Evolutionary conservation across 176 grass and related monocot species (phyloP), one percentile per base, ranked within the genome.

Genomic region (Avena sativa): DNA sequence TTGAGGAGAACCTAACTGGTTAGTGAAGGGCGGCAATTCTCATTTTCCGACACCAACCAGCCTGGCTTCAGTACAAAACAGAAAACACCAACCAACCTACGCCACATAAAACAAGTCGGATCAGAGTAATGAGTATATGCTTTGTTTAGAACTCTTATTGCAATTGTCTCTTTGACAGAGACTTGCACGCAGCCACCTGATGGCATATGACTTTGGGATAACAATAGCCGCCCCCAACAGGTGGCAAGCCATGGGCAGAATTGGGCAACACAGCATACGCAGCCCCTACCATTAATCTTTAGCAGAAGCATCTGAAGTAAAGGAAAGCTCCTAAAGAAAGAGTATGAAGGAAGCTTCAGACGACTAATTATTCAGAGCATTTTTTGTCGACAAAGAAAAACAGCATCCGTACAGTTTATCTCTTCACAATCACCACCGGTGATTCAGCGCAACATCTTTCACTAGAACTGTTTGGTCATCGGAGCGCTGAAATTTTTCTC

Each of bases 221-320:
- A 69, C 14, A 40, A 48, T 87, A 91, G 89, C 85, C 25, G 14
- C 85, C 89, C 88, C 55, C 59, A 51, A 49, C 20, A 38, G 58
- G 85, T 11, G 51, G 3, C 13, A 80, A 26, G 74, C 0, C 13
- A 50, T 4, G 49, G 17, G 20, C 48, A 65, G 60, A 76, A 12
- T 2, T 19, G 25, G 1, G n/a, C 20, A 23, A 4, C 40, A 6
- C 12, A 36, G 17, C 56, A 74, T 48, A 17, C 21, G 56, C 80
- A 77, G 59, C 44, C 67, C 19, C 58, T 16, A 51, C 0, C 14
- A 11, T 80, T 28, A 21, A 30, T 81, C 30, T 84, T 70, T 4
- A 52, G 67, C n/a, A 1, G 64, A 62, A 40, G 43, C 14, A 56
- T 56, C 53, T 56, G 15, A 56, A 56, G 15, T 4, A 56, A 56